Evolutionary conservation across 2,329 filamentous ascomycete species (phyloP), one percentile per base, ranked within the genome.

Genomic region (Acrocalymma vagum): DNA sequence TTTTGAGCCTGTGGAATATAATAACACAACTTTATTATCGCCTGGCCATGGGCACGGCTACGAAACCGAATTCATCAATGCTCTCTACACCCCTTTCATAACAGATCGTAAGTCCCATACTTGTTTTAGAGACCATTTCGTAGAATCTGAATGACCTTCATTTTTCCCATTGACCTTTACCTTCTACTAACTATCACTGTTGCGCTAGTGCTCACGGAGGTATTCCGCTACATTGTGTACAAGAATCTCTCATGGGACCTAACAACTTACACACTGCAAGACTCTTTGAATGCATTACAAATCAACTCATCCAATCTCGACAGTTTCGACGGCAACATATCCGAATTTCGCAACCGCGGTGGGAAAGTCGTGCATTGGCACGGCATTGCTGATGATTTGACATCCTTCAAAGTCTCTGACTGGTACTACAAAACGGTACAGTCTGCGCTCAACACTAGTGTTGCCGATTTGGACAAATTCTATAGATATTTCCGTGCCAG

Each of bases 151-250:
- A 25, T 25, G 9, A 9, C 23, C n/a, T 25, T n/a, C n/a, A 25
- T 9, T 25, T n/a, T 25, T 25, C 9, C 9, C 23, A 25, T 25
- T 25, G n/a, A 25, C n/a, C n/a, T n/a, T n/a, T n/a, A n/a, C n/a
- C n/a, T n/a, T n/a, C n/a, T n/a, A n/a, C n/a, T n/a, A n/a, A n/a
- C n/a, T n/a, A n/a, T n/a, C n/a, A n/a, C n/a, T n/a, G n/a, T n/a
- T n/a, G n/a, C n/a, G n/a, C n/a, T 25, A 25, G n/a, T 9, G 33
- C 11, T 45, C 13, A 23, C 29, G 11, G 71, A 75, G 50, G 76
- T 72, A 72, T 70, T 69, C 49, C 65, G 62, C 27, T 74, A 73
- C 48, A 72, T 63, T 13, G 60, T 78, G 20, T 70, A 70, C 57
- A 67, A 70, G 45, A 53, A 73, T 47, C 50, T 67, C 0, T 52